phyloP scores from a whole-genome alignment of 2,329 filamentous ascomycete species.

The Hypoxylon sp. region DNA sequence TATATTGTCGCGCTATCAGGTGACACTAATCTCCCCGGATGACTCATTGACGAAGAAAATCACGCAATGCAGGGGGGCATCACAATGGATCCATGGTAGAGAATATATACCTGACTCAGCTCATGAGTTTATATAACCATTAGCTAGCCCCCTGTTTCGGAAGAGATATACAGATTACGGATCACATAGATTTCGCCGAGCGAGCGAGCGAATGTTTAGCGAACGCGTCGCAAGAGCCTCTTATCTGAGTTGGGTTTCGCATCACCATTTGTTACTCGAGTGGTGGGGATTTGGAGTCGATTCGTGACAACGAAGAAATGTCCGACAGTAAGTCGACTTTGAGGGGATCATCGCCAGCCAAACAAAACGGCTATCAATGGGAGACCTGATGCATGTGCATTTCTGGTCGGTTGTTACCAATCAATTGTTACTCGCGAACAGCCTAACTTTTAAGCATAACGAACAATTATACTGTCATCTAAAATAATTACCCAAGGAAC shows the following conservation, averaged over 20 bases:
- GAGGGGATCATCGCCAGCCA: conserved; percentile 30
- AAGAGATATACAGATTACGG: conserved; percentile 4
- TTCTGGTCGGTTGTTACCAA: conserved; percentile 24
- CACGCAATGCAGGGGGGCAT: conserved; percentile 2
- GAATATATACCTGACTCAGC: conserved; percentile 7
- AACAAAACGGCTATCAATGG: conserved; percentile 22
- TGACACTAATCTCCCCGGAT: conserved; percentile 39
- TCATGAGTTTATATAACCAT: neutral
- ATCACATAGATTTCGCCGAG: conserved; percentile 1
- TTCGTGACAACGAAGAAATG: conserved; percentile 37
- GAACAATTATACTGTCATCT: neutral
- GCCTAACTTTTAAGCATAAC: conserved; percentile 4
- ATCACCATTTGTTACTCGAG: conserved; percentile 20
- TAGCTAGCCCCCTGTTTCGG: conserved; percentile 2
- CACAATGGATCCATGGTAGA: neutral
- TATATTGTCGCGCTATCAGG: conserved; percentile 49
- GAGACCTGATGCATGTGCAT: conserved; percentile 31
- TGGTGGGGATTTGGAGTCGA: conserved; percentile 19
- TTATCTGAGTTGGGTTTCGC: conserved; percentile 4
- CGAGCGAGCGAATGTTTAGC: conserved; percentile 16
- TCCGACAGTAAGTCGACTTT: conserved; percentile 12
- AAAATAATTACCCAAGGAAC: conserved; percentile 17
- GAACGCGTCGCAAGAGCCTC: conserved; percentile 16
- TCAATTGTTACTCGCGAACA: conserved; percentile 7
- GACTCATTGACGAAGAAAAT: conserved; percentile 23